A percentile compares a stretch with the other conserved stretches of the same genome.
These are phyloP conservation scores for Mallotus nudiflorus DNA, from an alignment of 345 rosid genomes.

Conservation along the genomic window DNA sequence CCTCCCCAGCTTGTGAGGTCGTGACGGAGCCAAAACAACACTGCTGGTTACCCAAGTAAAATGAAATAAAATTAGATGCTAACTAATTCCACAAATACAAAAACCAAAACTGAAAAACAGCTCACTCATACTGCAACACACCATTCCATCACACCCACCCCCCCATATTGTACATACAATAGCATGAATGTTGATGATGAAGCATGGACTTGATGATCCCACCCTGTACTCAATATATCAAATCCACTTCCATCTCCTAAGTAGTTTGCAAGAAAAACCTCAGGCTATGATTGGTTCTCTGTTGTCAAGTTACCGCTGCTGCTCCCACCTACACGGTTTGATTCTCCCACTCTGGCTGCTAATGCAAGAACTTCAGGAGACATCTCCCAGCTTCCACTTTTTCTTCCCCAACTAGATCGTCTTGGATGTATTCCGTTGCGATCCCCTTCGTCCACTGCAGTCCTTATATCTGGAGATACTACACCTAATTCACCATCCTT, in stretches of 20 bases:
- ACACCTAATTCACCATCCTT: slow-evolving; percentile 83
- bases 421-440: slow-evolving; percentile 68
- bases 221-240: slow-evolving; percentile 14
- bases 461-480: slow-evolving; percentile 69
- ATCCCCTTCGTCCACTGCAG: slow-evolving; percentile 66
- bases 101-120: slow-evolving; percentile 28
- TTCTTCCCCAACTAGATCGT: slow-evolving; percentile 77
- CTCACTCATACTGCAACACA: slow-evolving; percentile 48
- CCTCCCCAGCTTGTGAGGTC: no score
- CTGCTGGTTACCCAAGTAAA: no score
- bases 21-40: no score
- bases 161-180: slow-evolving; percentile 17
- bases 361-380: slow-evolving; percentile 86
- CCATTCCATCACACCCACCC: slow-evolving; percentile 39
- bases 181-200: slow-evolving; percentile 12
- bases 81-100: slow-evolving; percentile 40
- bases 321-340: slow-evolving; percentile 59
- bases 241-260: slow-evolving; percentile 26
- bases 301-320: slow-evolving; percentile 56
- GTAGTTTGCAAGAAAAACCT: slow-evolving; percentile 14
- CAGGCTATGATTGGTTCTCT: slow-evolving; percentile 50
- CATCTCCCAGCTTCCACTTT: slow-evolving; percentile 82
- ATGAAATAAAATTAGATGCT: slow-evolving; percentile 35
- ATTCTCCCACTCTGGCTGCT: slow-evolving; percentile 86
- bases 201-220: slow-evolving; percentile 9